These are phyloP conservation scores for Arachis monticola DNA, from an alignment of 331 rosid species.

Conservation along the genomic window DNA sequence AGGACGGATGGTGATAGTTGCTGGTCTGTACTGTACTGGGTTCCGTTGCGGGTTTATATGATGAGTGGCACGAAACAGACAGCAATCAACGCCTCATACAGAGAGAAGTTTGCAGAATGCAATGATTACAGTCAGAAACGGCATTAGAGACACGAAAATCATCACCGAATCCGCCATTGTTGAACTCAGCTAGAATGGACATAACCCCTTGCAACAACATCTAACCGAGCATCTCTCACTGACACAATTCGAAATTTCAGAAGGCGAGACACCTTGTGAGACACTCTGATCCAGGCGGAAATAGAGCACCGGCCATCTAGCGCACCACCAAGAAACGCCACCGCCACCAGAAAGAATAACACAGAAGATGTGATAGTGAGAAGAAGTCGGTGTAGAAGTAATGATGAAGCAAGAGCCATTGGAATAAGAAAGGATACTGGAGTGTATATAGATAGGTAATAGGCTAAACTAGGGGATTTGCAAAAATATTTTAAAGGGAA, in stretches of 20 bases:
- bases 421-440: neutral
- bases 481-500: slow-evolving; percentile 42
- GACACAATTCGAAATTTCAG: slow-evolving; percentile 61
- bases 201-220: slow-evolving; percentile 47
- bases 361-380: neutral
- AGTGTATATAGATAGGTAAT: no score
- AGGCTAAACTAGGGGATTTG: neutral
- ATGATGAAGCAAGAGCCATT: slow-evolving; percentile 40
- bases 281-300: slow-evolving; percentile 19
- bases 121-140: slow-evolving; percentile 78
- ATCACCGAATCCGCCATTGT: slow-evolving; percentile 48
- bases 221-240: slow-evolving; percentile 45
- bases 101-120: no score
- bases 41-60: no score
- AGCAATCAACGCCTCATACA: slow-evolving; percentile 62
- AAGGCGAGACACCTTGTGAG: slow-evolving; percentile 54
- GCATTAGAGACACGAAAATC: slow-evolving; percentile 70
- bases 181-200: slow-evolving; percentile 60
- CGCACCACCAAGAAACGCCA: neutral
- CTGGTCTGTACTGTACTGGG: no score
- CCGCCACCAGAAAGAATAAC: neutral
- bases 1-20: no score
- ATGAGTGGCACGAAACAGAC: slow-evolving; percentile 71
- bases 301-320: neutral
- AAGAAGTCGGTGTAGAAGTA: neutral